Evolutionary conservation across 225 moss, liverwort and hornwort species (phyloP).

Genomic region (Asterella californica): DNA sequence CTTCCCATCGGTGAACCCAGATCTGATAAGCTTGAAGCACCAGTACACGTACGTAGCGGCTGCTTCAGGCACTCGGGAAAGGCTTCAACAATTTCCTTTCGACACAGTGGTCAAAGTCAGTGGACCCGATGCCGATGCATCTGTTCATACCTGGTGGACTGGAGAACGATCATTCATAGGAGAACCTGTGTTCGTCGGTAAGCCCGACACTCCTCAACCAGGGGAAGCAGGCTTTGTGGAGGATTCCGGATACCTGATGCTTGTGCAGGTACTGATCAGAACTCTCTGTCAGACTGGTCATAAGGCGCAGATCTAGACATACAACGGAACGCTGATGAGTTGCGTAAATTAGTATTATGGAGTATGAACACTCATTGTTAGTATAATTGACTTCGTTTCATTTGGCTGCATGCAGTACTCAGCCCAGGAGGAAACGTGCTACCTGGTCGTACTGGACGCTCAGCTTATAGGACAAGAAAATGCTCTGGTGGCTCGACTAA

Average conservation of each 20-base stretch:
- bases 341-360: no score
- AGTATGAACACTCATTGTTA: no score
- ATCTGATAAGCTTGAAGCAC: slow-evolving; percentile 20
- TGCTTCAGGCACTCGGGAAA: slow-evolving; percentile 28
- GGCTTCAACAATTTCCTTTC: slow-evolving; percentile 40
- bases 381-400: background rate
- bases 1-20: slow-evolving; percentile 39
- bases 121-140: slow-evolving; percentile 15
- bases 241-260: slow-evolving; percentile 38
- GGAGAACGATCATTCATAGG: slow-evolving; percentile 40
- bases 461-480: slow-evolving; percentile 23
- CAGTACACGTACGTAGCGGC: slow-evolving; percentile 30
- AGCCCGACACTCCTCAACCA: slow-evolving; percentile 8
- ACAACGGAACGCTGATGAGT: no score
- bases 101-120: slow-evolving; percentile 34
- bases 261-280: slow-evolving; percentile 24
- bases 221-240: slow-evolving; percentile 30
- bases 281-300: background rate
- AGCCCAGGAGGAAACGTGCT: slow-evolving; percentile 37
- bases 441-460: slow-evolving; percentile 40
- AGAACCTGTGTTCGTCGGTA: slow-evolving; percentile 36
- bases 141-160: slow-evolving; percentile 34
- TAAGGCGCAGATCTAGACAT: no score
- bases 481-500: slow-evolving; percentile 33
- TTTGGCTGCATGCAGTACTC: slow-evolving; percentile 26